A percentile compares a stretch with the other conserved stretches of the same genome.
Evolutionary conservation across 2,329 filamentous ascomycete species (phyloP).

Genomic region (Hyphodiscus sp.): DNA sequence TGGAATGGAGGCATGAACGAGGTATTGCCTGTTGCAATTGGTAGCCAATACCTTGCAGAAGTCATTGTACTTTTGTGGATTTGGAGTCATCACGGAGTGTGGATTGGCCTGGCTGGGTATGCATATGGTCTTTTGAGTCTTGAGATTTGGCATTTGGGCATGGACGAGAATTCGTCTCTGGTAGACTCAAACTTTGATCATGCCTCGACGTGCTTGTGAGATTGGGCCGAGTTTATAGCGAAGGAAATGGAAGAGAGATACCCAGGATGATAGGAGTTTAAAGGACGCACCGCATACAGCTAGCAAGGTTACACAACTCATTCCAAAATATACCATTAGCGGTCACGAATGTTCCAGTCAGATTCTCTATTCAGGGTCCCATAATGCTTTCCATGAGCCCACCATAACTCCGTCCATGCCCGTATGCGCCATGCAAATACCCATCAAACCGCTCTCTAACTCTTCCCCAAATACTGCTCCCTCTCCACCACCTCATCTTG

Average conservation of each 20-base stretch:
- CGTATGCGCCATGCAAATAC: conserved; percentile 12
- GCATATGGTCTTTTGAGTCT: neutral
- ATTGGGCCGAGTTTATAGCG: neutral
- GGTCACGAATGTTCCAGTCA: too few species aligned
- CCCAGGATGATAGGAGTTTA: neutral
- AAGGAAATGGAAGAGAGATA: neutral
- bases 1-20: neutral
- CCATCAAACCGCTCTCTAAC: conserved; percentile 10
- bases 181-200: neutral
- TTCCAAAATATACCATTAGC: too few species aligned
- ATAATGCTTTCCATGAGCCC: neutral
- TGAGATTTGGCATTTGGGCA: neutral
- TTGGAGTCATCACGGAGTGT: neutral
- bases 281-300: neutral
- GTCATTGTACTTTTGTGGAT: neutral
- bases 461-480: conserved; percentile 71
- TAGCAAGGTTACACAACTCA: neutral
- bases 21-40: neutral
- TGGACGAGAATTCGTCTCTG: neutral
- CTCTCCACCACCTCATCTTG: conserved; percentile 84
- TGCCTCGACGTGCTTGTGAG: neutral
- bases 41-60: too few species aligned
- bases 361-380: neutral
- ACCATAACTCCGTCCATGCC: conserved; percentile 16
- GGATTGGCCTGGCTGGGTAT: neutral